Base-by-base conservation (phyloP, 2,329 filamentous ascomycete genomes). In the Ceratocystis variospora region DNA sequence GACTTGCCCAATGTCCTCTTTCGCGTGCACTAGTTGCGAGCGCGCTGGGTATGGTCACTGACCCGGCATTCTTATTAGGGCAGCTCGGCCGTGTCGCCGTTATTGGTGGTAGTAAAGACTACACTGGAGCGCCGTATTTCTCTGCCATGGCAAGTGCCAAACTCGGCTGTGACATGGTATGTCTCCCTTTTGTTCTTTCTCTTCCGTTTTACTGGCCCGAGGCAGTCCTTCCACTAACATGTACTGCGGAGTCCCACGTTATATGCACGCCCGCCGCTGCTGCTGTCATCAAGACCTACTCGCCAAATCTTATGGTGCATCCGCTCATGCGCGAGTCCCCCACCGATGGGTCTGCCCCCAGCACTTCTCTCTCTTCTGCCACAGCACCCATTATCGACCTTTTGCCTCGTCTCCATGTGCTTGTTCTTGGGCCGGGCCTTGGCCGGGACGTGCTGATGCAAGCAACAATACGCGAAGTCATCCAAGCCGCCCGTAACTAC, bases 281-380 rank as follows among this genome's bases (percentile, higher is more conserved):
- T 61, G 81, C 84, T 72, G 92, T 96, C 46, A 96, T 99, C 77
- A 99, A 99, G 79, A 90, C 90, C 3, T 99, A 97, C 79, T 96
- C 92, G 22, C 94, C 94, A 2, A 96, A 97, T 75, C 81, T 99
- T 33, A 99, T 99, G 93, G 94, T 99, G 10, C 94, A 97, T 75
- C 94, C 94, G 0, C 83, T 96, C 70, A 93, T 99, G 85, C 88
- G 90, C 37, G 90, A 94, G 85, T 59, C 73, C 76, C 10, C 67
- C 73, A 12, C 19, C 48, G 48, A 69, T 5, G 61, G 45, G 12
- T 5, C 53, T 28, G 55, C 31, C 15, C 17, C 59, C 53, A 33
- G 22, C n/a, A 80, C 82, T 70, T 71, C 74, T n/a, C 73, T 76
- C 33, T 72, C 73, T 46, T 73, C 77, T 25, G 80, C 83, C 71